Evolutionary conservation across 805 yeast genomes (phyloP).

Genomic region (Naumovozyma dairenensis): DNA sequence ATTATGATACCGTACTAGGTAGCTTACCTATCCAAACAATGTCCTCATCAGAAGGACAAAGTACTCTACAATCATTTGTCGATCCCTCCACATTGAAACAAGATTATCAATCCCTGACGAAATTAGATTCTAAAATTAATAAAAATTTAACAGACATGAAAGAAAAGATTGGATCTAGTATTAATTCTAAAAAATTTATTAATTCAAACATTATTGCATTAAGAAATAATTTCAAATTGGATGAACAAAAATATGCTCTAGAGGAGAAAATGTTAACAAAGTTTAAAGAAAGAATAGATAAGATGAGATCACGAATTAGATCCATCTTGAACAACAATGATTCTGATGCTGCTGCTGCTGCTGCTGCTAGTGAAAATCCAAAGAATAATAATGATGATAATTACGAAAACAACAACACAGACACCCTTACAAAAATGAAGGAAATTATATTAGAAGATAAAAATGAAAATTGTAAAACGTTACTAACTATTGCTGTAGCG

Average conservation of each 20-base stretch:
- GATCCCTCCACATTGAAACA: neutral
- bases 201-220: conserved; percentile 5
- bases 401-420: too few species aligned
- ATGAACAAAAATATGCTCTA: conserved; percentile 12
- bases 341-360: conserved; percentile 5
- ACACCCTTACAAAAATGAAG: conserved; percentile 4
- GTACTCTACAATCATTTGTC: conserved; percentile 1
- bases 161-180: conserved; percentile 11
- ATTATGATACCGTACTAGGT: conserved; percentile 20
- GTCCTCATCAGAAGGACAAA: too few species aligned
- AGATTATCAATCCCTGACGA: conserved; percentile 6
- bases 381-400: neutral
- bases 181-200: conserved; percentile 7
- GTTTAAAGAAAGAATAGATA: conserved; percentile 18
- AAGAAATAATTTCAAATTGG: conserved; percentile 7
- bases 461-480: conserved; percentile 9
- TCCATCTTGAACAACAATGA: conserved; percentile 12
- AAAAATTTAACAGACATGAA: conserved; percentile 13
- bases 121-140: conserved; percentile 10
- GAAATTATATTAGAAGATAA: conserved; percentile 6
- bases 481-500: conserved; percentile 23
- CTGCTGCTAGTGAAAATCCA: neutral
- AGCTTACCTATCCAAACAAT: conserved; percentile 10
- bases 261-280: conserved; percentile 20
- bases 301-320: conserved; percentile 11